Evolutionary conservation across 495 filamentous ascomycete species (phyloP).

Genomic region (Penicillium steckii): DNA sequence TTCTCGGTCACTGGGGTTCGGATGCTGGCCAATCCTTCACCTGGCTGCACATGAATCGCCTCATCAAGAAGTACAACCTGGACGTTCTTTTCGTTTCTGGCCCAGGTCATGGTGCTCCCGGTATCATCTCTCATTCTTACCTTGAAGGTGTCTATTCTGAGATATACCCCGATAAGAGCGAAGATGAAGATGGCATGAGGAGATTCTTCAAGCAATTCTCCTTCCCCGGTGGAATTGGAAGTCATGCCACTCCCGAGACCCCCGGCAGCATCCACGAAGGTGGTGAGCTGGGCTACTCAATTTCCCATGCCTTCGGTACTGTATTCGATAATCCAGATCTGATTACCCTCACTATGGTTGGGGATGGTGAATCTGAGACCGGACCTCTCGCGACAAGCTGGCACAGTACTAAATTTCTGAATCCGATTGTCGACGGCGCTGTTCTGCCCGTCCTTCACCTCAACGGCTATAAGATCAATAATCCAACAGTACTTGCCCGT

Average conservation of each 20-base stretch:
- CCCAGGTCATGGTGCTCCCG: constrained; percentile 71
- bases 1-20: constrained; percentile 73
- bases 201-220: constrained; percentile 77
- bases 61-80: constrained; percentile 73
- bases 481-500: constrained; percentile 68
- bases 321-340: constrained; percentile 69
- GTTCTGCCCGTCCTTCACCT: constrained; percentile 74
- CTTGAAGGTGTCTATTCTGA: constrained; percentile 73
- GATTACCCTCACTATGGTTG: constrained; percentile 70
- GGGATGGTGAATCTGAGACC: constrained; percentile 73
- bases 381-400: constrained; percentile 71
- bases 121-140: constrained; percentile 68
- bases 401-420: constrained; percentile 75
- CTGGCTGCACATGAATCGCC: constrained; percentile 74
- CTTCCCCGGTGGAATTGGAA: constrained; percentile 71
- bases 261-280: constrained; percentile 72
- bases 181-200: constrained; percentile 62
- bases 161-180: constrained; percentile 64
- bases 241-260: constrained; percentile 72
- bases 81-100: constrained; percentile 69
- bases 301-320: constrained; percentile 71
- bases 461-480: constrained; percentile 81
- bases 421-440: constrained; percentile 68
- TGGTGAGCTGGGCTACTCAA: constrained; percentile 73
- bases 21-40: constrained; percentile 73